Base-by-base conservation (phyloP, 768 basidiomycete genomes). In the Cystofilobasidium ferigula region DNA sequence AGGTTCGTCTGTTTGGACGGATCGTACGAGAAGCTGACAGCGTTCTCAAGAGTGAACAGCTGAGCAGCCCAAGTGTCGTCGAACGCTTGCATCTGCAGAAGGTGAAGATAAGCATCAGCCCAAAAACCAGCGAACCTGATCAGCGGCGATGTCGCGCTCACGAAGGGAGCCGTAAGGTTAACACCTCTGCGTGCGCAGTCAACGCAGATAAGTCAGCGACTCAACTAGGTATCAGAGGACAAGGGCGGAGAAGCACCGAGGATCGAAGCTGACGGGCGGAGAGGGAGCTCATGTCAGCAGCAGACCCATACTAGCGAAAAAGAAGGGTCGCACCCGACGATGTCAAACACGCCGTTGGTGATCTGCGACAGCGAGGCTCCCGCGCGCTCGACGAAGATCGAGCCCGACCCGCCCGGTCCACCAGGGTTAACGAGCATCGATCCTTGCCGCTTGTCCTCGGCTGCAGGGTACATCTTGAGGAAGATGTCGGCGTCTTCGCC, bases 401-500 rank as follows among this genome's bases (percentile, higher is more conserved):
- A 12, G 51, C 51, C 51, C n/a, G n/a, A 24, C n/a, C 51, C 51
- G 9, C 51, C 51, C 30, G 51, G 51, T 13, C 51, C 51, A 12
- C 51, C 51, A 53, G 51, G 51, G 30, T 53, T 53, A 24, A 53
- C 24, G 10, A 53, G n/a, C 51, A 53, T 53, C 51, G 51, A 24
- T 9, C 51, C 51, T 9, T 10, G 12, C 51, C 51, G 12, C n/a
- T 53, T 30, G 22, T 53, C 43, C 8, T 61, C 30, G 9, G 20
- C 60, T 18, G 38, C 43, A 40, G 60, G 60, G 16, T 26, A 43
- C 60, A 61, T 40, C 36, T 38, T 38, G 20, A 61, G 40, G 42
- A 61, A 61, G 20, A 61, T 32, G 14, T 61, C 60, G 14, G 42
- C 40, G 38, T 47, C 28, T 38, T 61, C 60, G 20, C 35, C 35